Conservation (phyloP, 495 filamentous ascomycete species). For the Hypoxylon perforatum region DNA sequence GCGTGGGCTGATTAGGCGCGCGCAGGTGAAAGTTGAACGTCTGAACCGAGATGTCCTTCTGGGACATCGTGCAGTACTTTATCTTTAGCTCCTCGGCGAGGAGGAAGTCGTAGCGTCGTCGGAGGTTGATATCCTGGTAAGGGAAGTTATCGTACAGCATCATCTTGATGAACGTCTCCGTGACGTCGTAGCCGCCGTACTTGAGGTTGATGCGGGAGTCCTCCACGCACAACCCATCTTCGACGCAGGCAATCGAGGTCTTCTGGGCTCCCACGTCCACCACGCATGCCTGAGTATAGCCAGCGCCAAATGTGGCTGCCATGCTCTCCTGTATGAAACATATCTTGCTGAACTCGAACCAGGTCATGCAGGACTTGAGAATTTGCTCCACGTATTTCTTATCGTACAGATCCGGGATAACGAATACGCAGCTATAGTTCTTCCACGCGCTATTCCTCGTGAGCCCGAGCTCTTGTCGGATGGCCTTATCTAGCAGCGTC, state of each 20-base stretch:
- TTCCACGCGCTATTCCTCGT: slow-evolving; percentile 81
- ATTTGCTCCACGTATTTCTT: slow-evolving; percentile 87
- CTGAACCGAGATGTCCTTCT: slow-evolving; percentile 83
- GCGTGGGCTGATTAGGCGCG: slow-evolving; percentile 85
- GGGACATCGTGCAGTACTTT: slow-evolving; percentile 86
- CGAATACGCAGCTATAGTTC: slow-evolving; percentile 92
- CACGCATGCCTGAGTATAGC: slow-evolving; percentile 90
- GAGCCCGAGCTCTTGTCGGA: slow-evolving; percentile 83
- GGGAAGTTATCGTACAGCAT: slow-evolving; percentile 95
- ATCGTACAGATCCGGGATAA: slow-evolving; percentile 97
- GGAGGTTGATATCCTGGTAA: slow-evolving; percentile 91
- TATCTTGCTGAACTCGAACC: slow-evolving; percentile 86
- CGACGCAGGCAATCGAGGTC: slow-evolving; percentile 96
- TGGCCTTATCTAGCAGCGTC: slow-evolving; percentile 83
- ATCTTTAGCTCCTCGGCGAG: slow-evolving; percentile 95
- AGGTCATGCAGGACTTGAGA: slow-evolving; percentile 84
- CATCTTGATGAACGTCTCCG: slow-evolving; percentile 95
- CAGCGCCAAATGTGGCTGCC: slow-evolving; percentile 94
- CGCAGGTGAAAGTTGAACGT: slow-evolving; percentile 88
- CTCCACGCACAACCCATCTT: slow-evolving; percentile 94
- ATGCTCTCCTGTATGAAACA: slow-evolving; percentile 96
- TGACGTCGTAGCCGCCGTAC: slow-evolving; percentile 91
- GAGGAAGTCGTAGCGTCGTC: slow-evolving; percentile 89
- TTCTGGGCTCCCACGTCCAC: slow-evolving; percentile 98
- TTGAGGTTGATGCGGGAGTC: slow-evolving; percentile 93